Percentiles rank a stretch among this genome's conserved stretches.
Evolutionary conservation across 768 basidiomycete genomes (phyloP).

Genomic region (Mycena filopes): DNA sequence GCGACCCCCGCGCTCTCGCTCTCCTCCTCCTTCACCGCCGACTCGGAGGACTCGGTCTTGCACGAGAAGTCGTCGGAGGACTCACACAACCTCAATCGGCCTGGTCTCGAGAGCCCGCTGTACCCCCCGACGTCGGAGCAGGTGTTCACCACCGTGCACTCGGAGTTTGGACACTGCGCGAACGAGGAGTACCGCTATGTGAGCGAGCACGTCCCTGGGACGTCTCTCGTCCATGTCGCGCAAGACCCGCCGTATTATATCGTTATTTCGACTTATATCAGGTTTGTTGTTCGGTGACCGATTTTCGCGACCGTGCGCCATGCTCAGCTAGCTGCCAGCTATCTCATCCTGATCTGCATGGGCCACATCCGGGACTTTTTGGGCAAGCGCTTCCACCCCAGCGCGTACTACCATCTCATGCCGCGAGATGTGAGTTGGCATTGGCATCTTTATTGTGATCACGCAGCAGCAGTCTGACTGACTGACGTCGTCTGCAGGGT

Average conservation of each 20-base stretch:
- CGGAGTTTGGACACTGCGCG: constrained; percentile 93
- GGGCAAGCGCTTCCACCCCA: constrained; percentile 82
- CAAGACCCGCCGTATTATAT: constrained; percentile 95
- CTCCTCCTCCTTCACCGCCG: constrained; percentile 76
- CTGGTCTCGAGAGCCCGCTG: constrained; percentile 66
- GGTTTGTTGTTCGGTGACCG: constrained; percentile 10
- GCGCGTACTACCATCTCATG: constrained; percentile 83
- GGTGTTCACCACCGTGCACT: constrained; percentile 80
- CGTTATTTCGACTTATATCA: constrained; percentile 88
- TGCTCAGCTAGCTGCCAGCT: constrained; percentile 55
- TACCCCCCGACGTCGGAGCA: constrained; percentile 86
- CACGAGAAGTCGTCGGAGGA: constrained; percentile 63
- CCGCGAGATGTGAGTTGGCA: constrained; percentile 77
- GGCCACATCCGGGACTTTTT: constrained; percentile 97
- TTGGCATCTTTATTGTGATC: constrained; percentile 10
- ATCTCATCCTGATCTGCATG: constrained; percentile 89
- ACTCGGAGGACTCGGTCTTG: constrained; percentile 74
- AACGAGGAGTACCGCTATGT: constrained; percentile 78
- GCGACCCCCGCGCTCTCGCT: constrained; percentile 80
- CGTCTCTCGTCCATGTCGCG: constrained; percentile 66
- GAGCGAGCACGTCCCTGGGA: constrained; percentile 67
- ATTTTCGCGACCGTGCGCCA: too few species aligned
- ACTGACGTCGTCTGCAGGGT: constrained; percentile 64
- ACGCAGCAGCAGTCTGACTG: constrained; percentile 20
- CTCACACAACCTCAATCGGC: constrained; percentile 54